Conservation (phyloP, 306 rosid genomes). For the Medicago truncatula region DNA sequence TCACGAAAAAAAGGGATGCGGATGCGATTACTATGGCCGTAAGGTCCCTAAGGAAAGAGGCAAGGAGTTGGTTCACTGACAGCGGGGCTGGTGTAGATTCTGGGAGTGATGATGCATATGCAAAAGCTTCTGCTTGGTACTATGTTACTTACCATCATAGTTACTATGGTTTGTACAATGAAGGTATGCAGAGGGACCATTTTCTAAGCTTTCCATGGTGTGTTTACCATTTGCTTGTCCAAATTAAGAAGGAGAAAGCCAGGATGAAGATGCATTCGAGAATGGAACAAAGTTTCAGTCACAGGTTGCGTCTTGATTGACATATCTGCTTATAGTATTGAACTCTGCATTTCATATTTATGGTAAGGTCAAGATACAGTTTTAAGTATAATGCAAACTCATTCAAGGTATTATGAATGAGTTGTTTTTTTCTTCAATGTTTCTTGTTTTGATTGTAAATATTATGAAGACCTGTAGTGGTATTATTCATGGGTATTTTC, state of each 20-base stretch:
- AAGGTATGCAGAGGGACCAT: slow-evolving; percentile 65
- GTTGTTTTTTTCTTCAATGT: not conserved
- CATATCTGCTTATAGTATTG: not conserved
- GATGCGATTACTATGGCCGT: slow-evolving; percentile 70
- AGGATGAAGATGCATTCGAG: slow-evolving; percentile 37
- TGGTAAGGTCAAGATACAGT: not conserved
- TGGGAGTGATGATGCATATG: slow-evolving; percentile 47
- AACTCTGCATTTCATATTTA: not conserved
- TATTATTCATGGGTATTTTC: not conserved
- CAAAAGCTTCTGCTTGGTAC: slow-evolving; percentile 95
- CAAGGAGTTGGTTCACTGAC: slow-evolving; percentile 75
- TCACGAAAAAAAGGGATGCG: slow-evolving; percentile 62
- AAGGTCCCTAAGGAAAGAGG: slow-evolving; percentile 77
- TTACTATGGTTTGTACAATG: slow-evolving; percentile 64
- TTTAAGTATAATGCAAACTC: not conserved
- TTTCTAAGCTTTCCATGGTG: slow-evolving; percentile 85
- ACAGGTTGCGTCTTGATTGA: slow-evolving; percentile 24
- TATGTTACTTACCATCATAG: slow-evolving; percentile 74
- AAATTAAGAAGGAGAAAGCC: slow-evolving; percentile 58
- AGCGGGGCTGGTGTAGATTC: slow-evolving; percentile 39
- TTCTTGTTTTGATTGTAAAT: not conserved
- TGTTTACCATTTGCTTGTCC: slow-evolving; percentile 58
- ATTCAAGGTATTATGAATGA: not conserved
- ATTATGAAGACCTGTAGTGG: not conserved
- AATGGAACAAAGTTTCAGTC: slow-evolving; percentile 28